phyloP scores from a whole-genome alignment of 257 asterid species.

The Nicotiana tomentosiformis region DNA sequence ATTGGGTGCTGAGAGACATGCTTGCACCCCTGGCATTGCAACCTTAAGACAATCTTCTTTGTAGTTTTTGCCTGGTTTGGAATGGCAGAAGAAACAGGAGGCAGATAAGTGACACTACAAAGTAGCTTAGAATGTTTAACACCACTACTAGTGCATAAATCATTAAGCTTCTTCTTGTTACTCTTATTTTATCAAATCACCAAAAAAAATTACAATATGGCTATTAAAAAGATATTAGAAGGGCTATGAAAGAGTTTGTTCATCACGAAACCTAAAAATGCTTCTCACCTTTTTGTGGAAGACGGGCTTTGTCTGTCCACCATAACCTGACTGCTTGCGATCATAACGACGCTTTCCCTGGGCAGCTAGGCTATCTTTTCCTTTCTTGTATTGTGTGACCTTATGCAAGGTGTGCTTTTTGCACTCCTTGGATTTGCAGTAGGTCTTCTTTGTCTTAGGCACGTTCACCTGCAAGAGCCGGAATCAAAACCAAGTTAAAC shows the following conservation, averaged over 20 bases:
- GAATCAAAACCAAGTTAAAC: background rate
- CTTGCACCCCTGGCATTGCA: no score
- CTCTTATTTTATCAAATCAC: background rate
- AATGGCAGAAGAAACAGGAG: background rate
- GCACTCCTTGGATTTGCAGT: background rate
- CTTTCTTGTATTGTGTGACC: background rate
- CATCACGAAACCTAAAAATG: background rate
- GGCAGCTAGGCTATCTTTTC: background rate
- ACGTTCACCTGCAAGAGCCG: background rate
- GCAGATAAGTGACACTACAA: background rate
- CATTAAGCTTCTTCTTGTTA: background rate
- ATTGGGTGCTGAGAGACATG: no score
- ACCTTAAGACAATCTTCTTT: no score
- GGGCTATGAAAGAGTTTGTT: background rate
- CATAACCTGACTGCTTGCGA: background rate
- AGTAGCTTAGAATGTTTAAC: background rate
- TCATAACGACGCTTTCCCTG: background rate
- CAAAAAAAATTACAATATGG: background rate
- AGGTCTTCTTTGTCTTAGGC: background rate
- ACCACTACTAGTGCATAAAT: background rate
- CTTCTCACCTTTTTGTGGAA: background rate
- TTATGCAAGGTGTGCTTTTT: background rate
- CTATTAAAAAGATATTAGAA: background rate
- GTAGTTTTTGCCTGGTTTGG: background rate
- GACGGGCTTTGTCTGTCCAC: background rate